phyloP scores from a whole-genome alignment of 2,329 filamentous ascomycete genomes.

The Phaeosphaeriaceae sp. region DNA sequence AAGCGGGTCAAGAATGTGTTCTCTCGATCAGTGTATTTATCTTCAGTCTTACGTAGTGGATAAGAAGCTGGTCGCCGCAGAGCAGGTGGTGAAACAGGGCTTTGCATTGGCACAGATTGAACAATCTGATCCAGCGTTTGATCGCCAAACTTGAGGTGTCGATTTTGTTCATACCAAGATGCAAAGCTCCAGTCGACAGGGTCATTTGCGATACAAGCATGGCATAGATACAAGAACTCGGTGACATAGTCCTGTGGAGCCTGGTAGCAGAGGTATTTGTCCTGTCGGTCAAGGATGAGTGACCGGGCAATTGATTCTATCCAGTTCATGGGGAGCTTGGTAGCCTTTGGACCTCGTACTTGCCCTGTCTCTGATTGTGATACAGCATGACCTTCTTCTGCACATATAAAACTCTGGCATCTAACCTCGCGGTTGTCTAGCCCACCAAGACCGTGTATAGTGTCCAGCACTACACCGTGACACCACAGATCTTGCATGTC shows the following conservation, averaged over 20 bases:
- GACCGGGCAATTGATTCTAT: constrained; percentile 32
- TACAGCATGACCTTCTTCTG: constrained; percentile 19
- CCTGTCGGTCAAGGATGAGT: constrained; percentile 36
- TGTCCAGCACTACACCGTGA: constrained; percentile 33
- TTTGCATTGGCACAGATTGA: constrained; percentile 6
- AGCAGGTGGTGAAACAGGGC: constrained; percentile 8
- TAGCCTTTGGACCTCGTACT: constrained; percentile 9
- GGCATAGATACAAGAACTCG: constrained; percentile 37
- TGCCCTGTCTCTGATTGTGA: constrained; percentile 14
- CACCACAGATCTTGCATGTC: constrained; percentile 32
- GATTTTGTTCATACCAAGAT: constrained; percentile 37
- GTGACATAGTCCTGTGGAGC: constrained; percentile 32
- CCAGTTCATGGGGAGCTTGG: constrained; percentile 23
- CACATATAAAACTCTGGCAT: constrained; percentile 35
- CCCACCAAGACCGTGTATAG: constrained; percentile 31
- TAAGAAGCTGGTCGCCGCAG: constrained; percentile 22
- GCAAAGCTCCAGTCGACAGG: constrained; percentile 34
- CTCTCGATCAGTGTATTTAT: constrained; percentile 19
- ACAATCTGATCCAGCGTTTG: constrained; percentile 25
- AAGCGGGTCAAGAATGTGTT: constrained; percentile 38
- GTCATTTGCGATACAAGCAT: constrained; percentile 24
- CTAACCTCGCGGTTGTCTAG: constrained; percentile 34
- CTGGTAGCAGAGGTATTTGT: constrained; percentile 39
- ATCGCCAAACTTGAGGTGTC: constrained; percentile 19
- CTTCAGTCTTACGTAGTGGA: constrained; percentile 15